Conservation (phyloP, 2,329 filamentous ascomycete species). For the Trichoderma gracile region DNA sequence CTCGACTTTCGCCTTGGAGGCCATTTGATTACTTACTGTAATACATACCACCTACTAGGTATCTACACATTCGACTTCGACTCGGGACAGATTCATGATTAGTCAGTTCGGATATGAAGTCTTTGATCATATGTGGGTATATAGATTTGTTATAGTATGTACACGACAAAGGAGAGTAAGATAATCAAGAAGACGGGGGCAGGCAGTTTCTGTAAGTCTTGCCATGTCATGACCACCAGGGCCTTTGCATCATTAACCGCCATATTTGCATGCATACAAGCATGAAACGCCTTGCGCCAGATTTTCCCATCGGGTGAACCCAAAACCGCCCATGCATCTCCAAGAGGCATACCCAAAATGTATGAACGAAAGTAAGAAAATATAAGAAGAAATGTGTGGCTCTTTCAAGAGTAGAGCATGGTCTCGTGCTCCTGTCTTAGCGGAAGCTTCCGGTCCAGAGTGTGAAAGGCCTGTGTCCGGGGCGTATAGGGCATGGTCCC, state of each 20-base stretch:
- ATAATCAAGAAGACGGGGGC: not conserved
- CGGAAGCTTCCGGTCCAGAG: slow-evolving; percentile 59
- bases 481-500: slow-evolving; percentile 58
- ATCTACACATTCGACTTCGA: not conserved
- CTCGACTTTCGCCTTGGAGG: not conserved
- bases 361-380: too few species aligned
- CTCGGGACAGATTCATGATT: not conserved
- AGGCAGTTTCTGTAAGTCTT: not conserved
- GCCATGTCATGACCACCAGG: slow-evolving; percentile 7
- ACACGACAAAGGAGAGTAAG: not conserved
- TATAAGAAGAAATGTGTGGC: not conserved
- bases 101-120: not conserved
- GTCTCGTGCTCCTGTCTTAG: slow-evolving; percentile 39
- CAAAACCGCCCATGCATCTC: not conserved
- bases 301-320: not conserved
- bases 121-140: slow-evolving; percentile 14
- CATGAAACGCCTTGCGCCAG: slow-evolving; percentile 10
- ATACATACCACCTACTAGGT: too few species aligned
- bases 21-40: not conserved
- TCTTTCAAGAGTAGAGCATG: not conserved
- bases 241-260: slow-evolving; percentile 13
- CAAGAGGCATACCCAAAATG: not conserved
- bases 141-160: not conserved
- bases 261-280: not conserved
- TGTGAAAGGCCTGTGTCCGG: slow-evolving; percentile 67